Evolutionary conservation across 2,329 filamentous ascomycete species (phyloP).

Genomic region (Trichoderma sp.): DNA sequence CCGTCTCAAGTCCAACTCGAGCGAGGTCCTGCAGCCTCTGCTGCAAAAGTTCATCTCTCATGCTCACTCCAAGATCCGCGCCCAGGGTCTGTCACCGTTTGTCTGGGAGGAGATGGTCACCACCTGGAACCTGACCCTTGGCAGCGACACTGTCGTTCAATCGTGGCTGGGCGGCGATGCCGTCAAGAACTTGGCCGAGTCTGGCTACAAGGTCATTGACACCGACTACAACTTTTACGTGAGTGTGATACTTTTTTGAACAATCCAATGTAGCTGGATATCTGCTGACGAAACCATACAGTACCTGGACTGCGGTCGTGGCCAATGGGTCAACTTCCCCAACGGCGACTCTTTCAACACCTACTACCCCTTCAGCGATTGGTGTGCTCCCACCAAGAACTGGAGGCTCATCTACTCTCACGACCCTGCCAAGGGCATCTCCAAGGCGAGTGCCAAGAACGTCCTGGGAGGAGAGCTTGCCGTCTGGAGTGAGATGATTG

Average conservation of each 20-base stretch:
- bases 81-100: constrained; percentile 67
- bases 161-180: constrained; percentile 70
- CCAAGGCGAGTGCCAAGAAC: constrained; percentile 60
- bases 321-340: constrained; percentile 74
- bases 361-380: constrained; percentile 73
- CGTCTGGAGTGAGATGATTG: constrained; percentile 79
- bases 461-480: constrained; percentile 81
- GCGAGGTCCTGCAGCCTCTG: constrained; percentile 68
- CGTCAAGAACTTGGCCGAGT: constrained; percentile 59
- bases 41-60: constrained; percentile 76
- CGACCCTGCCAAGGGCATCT: constrained; percentile 68
- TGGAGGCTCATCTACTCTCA: constrained; percentile 82
- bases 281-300: constrained; percentile 36
- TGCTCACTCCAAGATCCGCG: constrained; percentile 65
- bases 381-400: constrained; percentile 77
- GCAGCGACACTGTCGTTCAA: constrained; percentile 73
- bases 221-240: constrained; percentile 80
- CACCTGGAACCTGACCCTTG: constrained; percentile 74
- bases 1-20: constrained; percentile 66
- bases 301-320: constrained; percentile 82
- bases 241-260: constrained; percentile 35
- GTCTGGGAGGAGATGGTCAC: constrained; percentile 89
- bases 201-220: constrained; percentile 72
- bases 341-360: constrained; percentile 51
- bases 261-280: background rate